Evolutionary conservation across 1,284 basidiomycete species (phyloP), one percentile per base, ranked within the genome.

Genomic region (Ustilago shanxiensis): DNA sequence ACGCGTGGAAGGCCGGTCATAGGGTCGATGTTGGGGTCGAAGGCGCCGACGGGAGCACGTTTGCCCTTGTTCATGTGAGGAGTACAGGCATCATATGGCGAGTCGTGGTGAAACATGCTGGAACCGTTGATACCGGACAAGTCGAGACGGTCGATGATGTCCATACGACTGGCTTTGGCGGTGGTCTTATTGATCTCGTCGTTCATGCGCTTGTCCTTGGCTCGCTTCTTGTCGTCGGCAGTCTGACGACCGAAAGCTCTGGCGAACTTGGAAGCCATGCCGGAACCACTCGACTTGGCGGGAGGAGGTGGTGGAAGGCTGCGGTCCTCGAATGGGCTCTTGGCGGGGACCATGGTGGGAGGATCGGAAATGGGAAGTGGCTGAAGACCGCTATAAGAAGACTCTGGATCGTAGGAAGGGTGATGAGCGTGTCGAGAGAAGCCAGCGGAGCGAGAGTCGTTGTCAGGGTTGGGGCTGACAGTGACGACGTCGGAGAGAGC

Each of bases 51-150:
- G 26, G 84, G 84, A 8, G 84, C 83, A 3, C 70, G 66, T 37
- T 73, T 74, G 39, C 60, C 62, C 33, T 67, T 65, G 77, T 85
- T 85, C 66, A 70, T 66, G 66, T 84, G 83, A 11, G 83, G 83
- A 0, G 81, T 71, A 65, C 82, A 83, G 9, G 84, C 84, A 50
- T 85, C 84, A 64, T 85, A 85, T 0, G 84, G 84, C 52, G 83
- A 84, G 64, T 85, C 84, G 62, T 85, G 84, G 63, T 85, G 84
- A 69, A 85, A 85, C 70, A 85, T 70, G 64, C 77, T 79, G 31
- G 76, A 77, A 11, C 83, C 84, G 39, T 79, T 73, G 52, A 85
- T 70, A 16, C 83, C 84, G 16, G 77, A 79, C 28, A 82, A 66
- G 56, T 85, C 84, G 39, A 85, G 75, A 59, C 80, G 79, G 54